Conservation (phyloP, 495 filamentous ascomycete species). For the Xanthoparmelia taractica region DNA sequence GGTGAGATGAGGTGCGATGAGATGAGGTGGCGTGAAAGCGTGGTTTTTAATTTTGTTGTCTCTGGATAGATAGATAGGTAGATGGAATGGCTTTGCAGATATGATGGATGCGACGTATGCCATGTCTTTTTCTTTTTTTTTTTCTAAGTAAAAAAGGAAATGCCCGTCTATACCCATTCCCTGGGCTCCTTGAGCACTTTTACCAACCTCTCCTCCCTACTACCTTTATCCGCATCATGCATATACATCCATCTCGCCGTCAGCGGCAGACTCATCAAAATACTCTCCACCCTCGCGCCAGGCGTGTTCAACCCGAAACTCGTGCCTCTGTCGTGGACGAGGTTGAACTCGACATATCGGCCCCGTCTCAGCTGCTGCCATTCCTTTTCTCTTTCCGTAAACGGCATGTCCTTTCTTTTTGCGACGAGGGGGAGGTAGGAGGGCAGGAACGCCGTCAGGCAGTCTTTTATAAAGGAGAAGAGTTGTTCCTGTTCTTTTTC, state of each 20-base stretch:
- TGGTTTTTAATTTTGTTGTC: too few species aligned
- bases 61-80: too few species aligned
- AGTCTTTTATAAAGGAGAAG: conserved; percentile 84
- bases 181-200: conserved; percentile 77
- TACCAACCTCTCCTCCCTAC: conserved; percentile 65
- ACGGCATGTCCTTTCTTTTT: conserved; percentile 84
- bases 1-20: too few species aligned
- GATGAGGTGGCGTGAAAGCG: too few species aligned
- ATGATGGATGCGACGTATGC: too few species aligned
- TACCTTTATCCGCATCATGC: conserved; percentile 71
- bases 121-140: too few species aligned
- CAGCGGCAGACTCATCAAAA: conserved; percentile 91
- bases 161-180: conserved; percentile 67
- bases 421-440: conserved; percentile 86
- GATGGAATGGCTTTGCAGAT: too few species aligned
- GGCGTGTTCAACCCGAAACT: conserved; percentile 92
- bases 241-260: conserved; percentile 95
- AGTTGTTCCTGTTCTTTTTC: conserved; percentile 84
- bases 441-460: conserved; percentile 78
- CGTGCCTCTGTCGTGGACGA: conserved; percentile 94
- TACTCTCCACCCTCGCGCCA: conserved; percentile 86
- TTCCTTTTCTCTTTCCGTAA: conserved; percentile 71
- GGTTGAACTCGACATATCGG: conserved; percentile 96
- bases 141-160: too few species aligned
- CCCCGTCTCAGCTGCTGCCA: conserved; percentile 96